These are phyloP conservation scores for Cutaneotrichosporon sp. DNA, from an alignment of 1,284 basidiomycete species.

Conservation along the genomic window DNA sequence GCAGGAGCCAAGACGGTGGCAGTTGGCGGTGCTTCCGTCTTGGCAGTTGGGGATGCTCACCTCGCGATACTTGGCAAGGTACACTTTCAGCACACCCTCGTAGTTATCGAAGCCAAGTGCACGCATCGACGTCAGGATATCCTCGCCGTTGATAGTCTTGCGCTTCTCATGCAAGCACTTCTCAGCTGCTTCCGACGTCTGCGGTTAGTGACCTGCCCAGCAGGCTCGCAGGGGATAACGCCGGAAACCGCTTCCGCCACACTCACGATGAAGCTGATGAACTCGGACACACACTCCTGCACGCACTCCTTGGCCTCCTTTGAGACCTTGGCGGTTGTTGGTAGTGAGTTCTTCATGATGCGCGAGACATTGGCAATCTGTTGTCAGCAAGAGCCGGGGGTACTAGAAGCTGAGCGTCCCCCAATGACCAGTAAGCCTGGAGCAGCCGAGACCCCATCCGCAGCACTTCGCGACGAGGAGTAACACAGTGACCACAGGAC, in stretches of 20 bases:
- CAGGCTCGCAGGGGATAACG: background rate
- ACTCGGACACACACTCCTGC: constrained; percentile 93
- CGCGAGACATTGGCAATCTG: constrained; percentile 93
- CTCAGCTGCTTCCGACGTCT: constrained; percentile 62
- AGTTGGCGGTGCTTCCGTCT: too few species aligned
- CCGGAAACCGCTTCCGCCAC: too few species aligned
- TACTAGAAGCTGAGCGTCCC: background rate
- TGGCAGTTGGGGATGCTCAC: constrained; percentile 50
- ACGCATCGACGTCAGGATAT: constrained; percentile 82
- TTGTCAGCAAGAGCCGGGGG: background rate
- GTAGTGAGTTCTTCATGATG: constrained; percentile 88
- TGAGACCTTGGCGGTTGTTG: constrained; percentile 88
- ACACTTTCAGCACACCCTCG: constrained; percentile 80
- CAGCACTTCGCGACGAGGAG: too few species aligned
- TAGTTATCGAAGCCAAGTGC: constrained; percentile 94
- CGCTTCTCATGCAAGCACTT: constrained; percentile 95
- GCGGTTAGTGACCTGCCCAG: constrained; percentile 3
- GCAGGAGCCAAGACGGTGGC: too few species aligned
- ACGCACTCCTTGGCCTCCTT: constrained; percentile 96
- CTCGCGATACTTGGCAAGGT: constrained; percentile 80
- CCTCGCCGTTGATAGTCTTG: constrained; percentile 89
- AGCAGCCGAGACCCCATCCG: too few species aligned
- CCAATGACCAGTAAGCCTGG: too few species aligned
- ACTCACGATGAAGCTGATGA: constrained; percentile 79
- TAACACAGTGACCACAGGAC: too few species aligned